Evolutionary conservation across 345 rosid species (phyloP), one percentile per base, ranked within the genome.

Genomic region (Linum tenue): DNA sequence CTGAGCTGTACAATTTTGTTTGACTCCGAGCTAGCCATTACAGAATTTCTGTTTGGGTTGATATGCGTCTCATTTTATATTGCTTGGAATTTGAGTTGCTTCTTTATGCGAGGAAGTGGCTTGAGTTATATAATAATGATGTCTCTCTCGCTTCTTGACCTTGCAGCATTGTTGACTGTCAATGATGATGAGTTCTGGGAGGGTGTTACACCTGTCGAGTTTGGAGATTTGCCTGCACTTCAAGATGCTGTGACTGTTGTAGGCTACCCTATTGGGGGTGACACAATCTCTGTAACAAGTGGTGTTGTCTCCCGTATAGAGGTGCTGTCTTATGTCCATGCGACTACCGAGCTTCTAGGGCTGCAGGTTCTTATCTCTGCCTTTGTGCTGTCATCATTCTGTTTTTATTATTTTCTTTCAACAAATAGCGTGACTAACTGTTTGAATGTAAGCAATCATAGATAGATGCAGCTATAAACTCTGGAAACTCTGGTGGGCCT

Each of bases 401-500:
- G 37, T 10, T 5, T 60, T 44, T 59, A 55, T 53, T 56, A n/a
- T 57, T 40, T 39, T 56, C 1, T 39, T 16, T 38, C 71, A 48
- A 60, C 64, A 7, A 39, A 22, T 63, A 44, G 11, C 31, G 16
- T 57, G 22, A 16, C 2, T 15, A 38, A 39, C 15, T 70, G 64
- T 2, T 62, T 35, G 50, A 15, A 60, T n/a, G 17, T 31, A 63
- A 66, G 37, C 6, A 37, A 51, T 65, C 79, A 64, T 85, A 91
- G 98, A 92, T 92, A 17, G 97, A 92, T 78, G 98, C 98, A 9
- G 98, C 98, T 57, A 87, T 92, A 66, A 92, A 92, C 67, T 92
- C 97, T 39, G 98, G 98, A 59, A 92, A 92, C 67, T 92, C 98
- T 64, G 98, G 98, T 40, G 98, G 98, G 17, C 98, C 98, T 67